Percentiles rank a stretch among this genome's conserved stretches.
These are phyloP conservation scores for Globisporangium barbulae DNA, from an alignment of 352 stramenopile genomes.

Conservation along the genomic window DNA sequence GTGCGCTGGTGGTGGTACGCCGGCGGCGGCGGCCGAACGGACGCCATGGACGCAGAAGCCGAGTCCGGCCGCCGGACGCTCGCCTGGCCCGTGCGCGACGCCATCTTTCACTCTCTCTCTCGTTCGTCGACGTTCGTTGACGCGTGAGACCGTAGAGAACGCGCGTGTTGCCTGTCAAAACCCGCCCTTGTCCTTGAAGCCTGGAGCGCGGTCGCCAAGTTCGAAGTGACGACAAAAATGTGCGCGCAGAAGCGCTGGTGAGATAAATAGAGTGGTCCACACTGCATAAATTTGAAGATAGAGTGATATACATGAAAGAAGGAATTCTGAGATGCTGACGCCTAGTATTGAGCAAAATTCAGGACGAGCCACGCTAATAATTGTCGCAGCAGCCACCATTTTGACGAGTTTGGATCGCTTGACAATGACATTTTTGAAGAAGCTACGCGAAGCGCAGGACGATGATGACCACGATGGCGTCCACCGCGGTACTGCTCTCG, in stretches of 20 bases:
- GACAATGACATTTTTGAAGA: background rate
- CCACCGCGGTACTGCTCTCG: conserved; percentile 3
- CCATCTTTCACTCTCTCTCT: conserved; percentile 5
- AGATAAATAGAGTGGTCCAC: background rate
- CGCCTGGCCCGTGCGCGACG: conserved; percentile 9
- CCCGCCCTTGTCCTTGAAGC: background rate
- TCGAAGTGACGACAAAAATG: background rate
- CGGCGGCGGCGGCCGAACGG: background rate
- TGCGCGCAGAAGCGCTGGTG: background rate
- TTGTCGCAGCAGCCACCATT: conserved; percentile 1
- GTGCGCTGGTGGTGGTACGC: conserved; percentile 11
- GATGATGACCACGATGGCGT: background rate
- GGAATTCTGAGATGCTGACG: background rate
- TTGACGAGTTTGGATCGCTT: background rate
- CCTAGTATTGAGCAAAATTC: background rate
- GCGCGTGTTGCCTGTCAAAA: background rate
- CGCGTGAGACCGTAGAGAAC: background rate
- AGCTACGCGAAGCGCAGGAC: background rate
- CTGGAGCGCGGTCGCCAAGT: background rate
- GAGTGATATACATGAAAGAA: no score
- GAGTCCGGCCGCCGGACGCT: conserved; percentile 14
- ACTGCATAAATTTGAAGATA: background rate
- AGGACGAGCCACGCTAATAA: background rate
- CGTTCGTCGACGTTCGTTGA: background rate
- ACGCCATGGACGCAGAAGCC: background rate